A percentile compares a stretch with the other conserved stretches of the same genome.
These are phyloP conservation scores for Ceratobasidium sp. DNA, from an alignment of 1,284 basidiomycete species.

Conservation along the genomic window DNA sequence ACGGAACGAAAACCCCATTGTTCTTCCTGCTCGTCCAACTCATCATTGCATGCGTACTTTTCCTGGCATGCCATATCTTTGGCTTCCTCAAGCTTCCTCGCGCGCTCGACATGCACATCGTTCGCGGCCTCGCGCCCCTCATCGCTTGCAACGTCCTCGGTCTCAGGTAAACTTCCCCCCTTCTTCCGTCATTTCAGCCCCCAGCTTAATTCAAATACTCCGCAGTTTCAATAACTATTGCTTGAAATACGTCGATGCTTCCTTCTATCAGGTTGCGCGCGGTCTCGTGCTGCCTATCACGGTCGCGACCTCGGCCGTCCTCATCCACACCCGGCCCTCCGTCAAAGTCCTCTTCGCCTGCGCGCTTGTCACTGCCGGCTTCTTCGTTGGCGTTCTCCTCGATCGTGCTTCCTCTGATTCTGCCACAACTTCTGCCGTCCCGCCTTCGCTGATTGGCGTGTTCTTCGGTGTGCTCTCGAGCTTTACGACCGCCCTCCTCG, in stretches of 20 bases:
- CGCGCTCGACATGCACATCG: conserved; percentile 64
- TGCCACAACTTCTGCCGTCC: not conserved
- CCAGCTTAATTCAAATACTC: conserved; percentile 42
- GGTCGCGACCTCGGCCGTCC: conserved; percentile 79
- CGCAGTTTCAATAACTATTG: conserved; percentile 93
- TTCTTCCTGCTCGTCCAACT: conserved; percentile 90
- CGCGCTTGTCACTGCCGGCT: conserved; percentile 81
- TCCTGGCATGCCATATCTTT: conserved; percentile 71
- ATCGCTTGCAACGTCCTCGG: conserved; percentile 82
- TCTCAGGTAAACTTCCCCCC: conserved; percentile 69
- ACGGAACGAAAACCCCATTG: conserved; percentile 75
- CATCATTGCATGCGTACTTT: conserved; percentile 80
- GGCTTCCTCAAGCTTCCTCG: conserved; percentile 60
- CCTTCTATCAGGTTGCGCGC: conserved; percentile 92
- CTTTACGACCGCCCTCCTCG: conserved; percentile 82
- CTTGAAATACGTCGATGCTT: conserved; percentile 91
- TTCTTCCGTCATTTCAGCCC: not conserved
- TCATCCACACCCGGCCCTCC: conserved; percentile 78
- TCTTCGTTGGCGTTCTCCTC: conserved; percentile 87
- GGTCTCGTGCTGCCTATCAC: conserved; percentile 90
- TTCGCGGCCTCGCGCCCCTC: conserved; percentile 80
- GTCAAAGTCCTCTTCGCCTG: conserved; percentile 78
- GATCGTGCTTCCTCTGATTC: conserved; percentile 70
- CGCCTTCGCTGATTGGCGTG: conserved; percentile 67
- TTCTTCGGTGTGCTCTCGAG: conserved; percentile 82